A percentile compares a stretch with the other conserved stretches of the same genome.
phyloP scores from a whole-genome alignment of 768 basidiomycete species.

The Dioszegia crocea region DNA sequence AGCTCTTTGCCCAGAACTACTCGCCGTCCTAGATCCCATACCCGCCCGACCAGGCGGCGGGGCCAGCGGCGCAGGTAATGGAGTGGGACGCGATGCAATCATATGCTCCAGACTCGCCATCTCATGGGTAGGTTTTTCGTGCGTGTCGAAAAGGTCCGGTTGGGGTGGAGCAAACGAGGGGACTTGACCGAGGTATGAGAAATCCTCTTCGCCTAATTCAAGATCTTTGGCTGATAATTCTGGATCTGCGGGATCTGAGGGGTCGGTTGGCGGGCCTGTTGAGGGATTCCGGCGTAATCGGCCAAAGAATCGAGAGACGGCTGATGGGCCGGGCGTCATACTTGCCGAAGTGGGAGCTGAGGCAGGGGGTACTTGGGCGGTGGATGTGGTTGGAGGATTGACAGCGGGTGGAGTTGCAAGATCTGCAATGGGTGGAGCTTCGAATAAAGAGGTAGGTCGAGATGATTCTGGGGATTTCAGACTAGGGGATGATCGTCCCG shows the following conservation, averaged over 20 bases:
- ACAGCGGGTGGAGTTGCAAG: constrained; percentile 4
- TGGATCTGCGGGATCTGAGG: neutral
- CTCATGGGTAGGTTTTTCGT: constrained; percentile 21
- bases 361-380: neutral
- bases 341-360: neutral
- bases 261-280: constrained; percentile 13
- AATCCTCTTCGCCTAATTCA: constrained; percentile 71
- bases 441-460: constrained; percentile 17
- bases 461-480: constrained; percentile 3
- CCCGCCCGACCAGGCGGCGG: constrained; percentile 22
- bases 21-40: neutral
- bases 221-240: constrained; percentile 57
- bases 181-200: constrained; percentile 63
- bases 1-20: too few species aligned
- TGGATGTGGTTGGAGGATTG: neutral
- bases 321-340: constrained; percentile 54
- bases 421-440: neutral
- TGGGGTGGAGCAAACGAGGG: constrained; percentile 30
- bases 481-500: too few species aligned
- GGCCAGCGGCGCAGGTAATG: constrained; percentile 37
- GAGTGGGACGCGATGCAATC: constrained; percentile 22
- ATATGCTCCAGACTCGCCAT: constrained; percentile 41
- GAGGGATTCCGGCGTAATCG: constrained; percentile 48
- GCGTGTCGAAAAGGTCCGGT: constrained; percentile 48
- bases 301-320: constrained; percentile 75